A percentile compares a stretch with the other conserved stretches of the same genome.
Conservation (phyloP, 768 basidiomycete species). For the Pulveroboletus sp. region DNA sequence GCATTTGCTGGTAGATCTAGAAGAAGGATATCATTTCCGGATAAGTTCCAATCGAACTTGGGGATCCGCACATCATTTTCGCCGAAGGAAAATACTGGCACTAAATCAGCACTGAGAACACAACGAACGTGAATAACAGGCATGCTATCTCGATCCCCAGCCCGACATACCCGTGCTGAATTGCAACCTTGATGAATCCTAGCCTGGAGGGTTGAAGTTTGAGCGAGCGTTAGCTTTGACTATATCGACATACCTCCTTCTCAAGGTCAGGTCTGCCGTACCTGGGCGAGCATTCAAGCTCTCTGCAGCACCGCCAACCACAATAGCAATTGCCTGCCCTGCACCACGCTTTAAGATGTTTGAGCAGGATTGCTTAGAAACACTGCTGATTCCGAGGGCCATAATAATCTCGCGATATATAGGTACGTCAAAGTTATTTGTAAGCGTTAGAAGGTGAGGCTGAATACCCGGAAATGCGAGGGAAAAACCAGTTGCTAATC, state of each 20-base stretch:
- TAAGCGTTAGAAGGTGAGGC: conserved; percentile 88
- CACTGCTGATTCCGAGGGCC: conserved; percentile 85
- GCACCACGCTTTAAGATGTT: conserved; percentile 71
- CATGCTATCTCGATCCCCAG: too few relatives aligned
- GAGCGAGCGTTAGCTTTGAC: neutral
- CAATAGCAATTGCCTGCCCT: conserved; percentile 81
- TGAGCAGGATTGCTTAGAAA: conserved; percentile 85
- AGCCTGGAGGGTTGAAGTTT: conserved; percentile 42
- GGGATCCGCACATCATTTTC: conserved; percentile 83
- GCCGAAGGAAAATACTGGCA: conserved; percentile 97
- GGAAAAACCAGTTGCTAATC: conserved; percentile 84
- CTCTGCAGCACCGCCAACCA: conserved; percentile 95
- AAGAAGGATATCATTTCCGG: neutral
- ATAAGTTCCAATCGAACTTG: neutral
- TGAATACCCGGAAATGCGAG: conserved; percentile 83
- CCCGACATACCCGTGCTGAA: conserved; percentile 70
- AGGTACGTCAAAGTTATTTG: conserved; percentile 87
- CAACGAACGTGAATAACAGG: conserved; percentile 2
- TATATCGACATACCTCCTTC: conserved; percentile 48
- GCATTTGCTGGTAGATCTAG: conserved; percentile 96
- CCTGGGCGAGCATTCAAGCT: conserved; percentile 91
- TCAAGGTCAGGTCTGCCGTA: conserved; percentile 86
- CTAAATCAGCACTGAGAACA: conserved; percentile 75
- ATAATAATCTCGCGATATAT: conserved; percentile 91
- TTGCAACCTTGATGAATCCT: conserved; percentile 94